Evolutionary conservation across 73 alveolate species (phyloP), one percentile per base, ranked within the genome.

Genomic region (Stentor coeruleus): DNA sequence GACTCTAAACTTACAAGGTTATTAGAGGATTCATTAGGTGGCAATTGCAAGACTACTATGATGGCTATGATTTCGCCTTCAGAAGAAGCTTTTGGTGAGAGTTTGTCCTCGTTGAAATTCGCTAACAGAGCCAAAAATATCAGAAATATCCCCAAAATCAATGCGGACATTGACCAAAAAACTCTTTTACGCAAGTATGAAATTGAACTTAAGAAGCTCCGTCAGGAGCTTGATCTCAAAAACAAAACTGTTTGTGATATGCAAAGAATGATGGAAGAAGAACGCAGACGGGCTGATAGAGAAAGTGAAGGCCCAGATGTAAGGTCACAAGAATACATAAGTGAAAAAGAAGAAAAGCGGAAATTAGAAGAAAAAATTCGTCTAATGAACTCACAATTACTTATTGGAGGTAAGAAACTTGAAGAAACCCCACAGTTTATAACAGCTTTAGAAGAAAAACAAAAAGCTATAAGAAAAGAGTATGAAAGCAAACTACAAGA

Each of bases 101-200:
- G 99, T 15, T 84, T 98, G 42, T 95, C 99, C 0, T 97, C 99
- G 35, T 87, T 98, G 55, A 96, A 98, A 85, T 98, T 98, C 83
- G 99, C 99, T 15, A 98, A 97, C 83, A 89, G 99, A 59, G 99
- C 99, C 38, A 98, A 98, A 88, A 97, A 93, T 81, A 98, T 98
- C 35, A 94, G 93, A 87, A 97, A 96, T 84, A 87, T 97, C 20
- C 99, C 99, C 3, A 92, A 91, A 60, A 96, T 93, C 40, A 94
- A 95, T 83, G 98, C 90, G 84, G 99, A 97, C 86, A 94, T 96
- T 2, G 99, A 97, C 88, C 89, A 96, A 85, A 91, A 94, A 81
- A 93, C 98, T 35, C 85, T 97, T 28, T 92, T 97, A 33, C 79
- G 98, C 35, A 96, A 96, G 90, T 97, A 97, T 88, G 99, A 97